Base-by-base conservation (phyloP, 1,284 basidiomycete genomes). In the Pascua guehoae region DNA sequence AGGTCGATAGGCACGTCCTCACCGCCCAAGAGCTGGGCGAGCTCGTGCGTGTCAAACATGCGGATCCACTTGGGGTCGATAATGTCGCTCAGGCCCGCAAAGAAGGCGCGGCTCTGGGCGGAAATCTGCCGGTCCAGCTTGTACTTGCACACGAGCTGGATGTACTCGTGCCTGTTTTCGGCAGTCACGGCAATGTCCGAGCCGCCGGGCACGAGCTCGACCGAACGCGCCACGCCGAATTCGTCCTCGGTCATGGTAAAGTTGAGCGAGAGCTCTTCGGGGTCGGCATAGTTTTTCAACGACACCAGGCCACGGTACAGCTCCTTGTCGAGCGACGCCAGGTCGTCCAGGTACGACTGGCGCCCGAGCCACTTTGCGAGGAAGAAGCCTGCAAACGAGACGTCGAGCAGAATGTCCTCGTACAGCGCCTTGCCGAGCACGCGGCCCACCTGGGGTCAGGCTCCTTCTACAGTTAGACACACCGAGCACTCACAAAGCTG, bases 351-450 rank as follows among this genome's bases (percentile, higher is more conserved):
- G 78, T 88, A 92, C 63, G 87, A 91, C 73, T 91, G 88, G 67
- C 86, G 85, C 17, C 87, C 89, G 0, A 95, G 81, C 91, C 92
- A 94, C 65, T 77, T 77, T 8, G 76, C 74, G 60, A 78, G 81
- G 83, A 98, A 98, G 80, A 98, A 99, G 9, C 86, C 86, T 1
- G 96, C 93, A 76, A 98, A 98, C 1, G 88, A 88, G 5, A 95
- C 89, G 66, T 98, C 92, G n/a, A 96, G 86, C 8, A 99, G 81
- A 50, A 98, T 98, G 2, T 94, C 93, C 54, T 98, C 91, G 72
- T 98, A 98, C 67, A 98, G 81, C 0, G 95, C 95, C 73, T 98
- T 98, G 11, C 94, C 95, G 0, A 98, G 80, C 24, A 98, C 88
- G 0, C 91, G 82, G 0, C 96, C 95, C 59, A 98, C 86, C 66